phyloP scores from a whole-genome alignment of 768 basidiomycete genomes.

The Serendipita vermifera region DNA sequence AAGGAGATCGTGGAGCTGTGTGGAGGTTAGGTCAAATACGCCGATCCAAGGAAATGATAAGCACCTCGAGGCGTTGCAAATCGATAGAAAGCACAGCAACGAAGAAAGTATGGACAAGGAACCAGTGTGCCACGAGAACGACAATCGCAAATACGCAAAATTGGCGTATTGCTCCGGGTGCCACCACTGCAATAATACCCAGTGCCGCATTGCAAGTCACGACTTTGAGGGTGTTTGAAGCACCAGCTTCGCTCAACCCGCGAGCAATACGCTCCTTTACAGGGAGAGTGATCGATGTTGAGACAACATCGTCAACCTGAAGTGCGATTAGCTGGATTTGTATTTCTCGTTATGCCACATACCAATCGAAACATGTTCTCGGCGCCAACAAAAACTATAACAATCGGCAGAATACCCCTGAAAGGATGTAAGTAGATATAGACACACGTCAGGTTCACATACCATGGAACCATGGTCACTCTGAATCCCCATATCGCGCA shows the following conservation, averaged over 20 bases:
- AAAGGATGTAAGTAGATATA: background rate
- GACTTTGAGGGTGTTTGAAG: constrained; percentile 85
- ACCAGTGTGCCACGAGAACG: constrained; percentile 93
- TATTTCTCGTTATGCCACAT: constrained; percentile 20
- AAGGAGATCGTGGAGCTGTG: constrained; percentile 71
- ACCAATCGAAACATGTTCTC: constrained; percentile 97
- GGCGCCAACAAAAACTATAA: constrained; percentile 88
- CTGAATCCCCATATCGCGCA: constrained; percentile 82
- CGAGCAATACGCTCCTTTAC: constrained; percentile 87
- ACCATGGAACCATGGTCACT: constrained; percentile 85
- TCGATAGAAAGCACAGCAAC: constrained; percentile 91
- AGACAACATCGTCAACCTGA: constrained; percentile 73
- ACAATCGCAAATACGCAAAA: constrained; percentile 91
- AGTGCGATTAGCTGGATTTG: constrained; percentile 19
- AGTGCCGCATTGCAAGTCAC: constrained; percentile 74
- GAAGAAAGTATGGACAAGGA: constrained; percentile 92
- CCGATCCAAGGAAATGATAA: constrained; percentile 17
- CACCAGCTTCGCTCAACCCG: constrained; percentile 79
- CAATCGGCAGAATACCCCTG: constrained; percentile 82
- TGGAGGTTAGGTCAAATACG: constrained; percentile 12
- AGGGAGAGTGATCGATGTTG: constrained; percentile 71
- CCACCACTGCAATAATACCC: constrained; percentile 58
- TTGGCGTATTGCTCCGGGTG: constrained; percentile 59
- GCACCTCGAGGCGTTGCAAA: constrained; percentile 78
- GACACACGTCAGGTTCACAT: constrained; percentile 18